phyloP scores from a whole-genome alignment of 805 yeast species.

The Cyberlindnera nakhonratchasimensis region DNA sequence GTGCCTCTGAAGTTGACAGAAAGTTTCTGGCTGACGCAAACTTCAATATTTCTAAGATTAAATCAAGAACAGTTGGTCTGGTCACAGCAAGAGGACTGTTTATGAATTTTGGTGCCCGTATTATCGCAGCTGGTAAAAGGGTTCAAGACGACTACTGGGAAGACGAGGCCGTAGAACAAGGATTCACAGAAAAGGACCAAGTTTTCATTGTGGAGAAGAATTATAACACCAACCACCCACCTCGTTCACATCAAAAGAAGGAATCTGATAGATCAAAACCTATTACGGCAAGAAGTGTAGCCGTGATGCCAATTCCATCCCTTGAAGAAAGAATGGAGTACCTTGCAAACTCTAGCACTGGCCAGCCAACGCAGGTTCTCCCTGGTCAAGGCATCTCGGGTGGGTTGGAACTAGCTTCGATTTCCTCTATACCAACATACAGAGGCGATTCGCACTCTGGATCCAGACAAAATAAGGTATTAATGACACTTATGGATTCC shows the following conservation, averaged over 20 bases:
- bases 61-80: conserved; percentile 19
- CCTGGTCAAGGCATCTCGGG: conserved; percentile 32
- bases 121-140: conserved; percentile 44
- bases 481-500: conserved; percentile 15
- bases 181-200: conserved; percentile 42
- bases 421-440: conserved; percentile 26
- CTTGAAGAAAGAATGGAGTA: conserved; percentile 28
- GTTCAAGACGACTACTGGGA: conserved; percentile 59
- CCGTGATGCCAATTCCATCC: conserved; percentile 20
- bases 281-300: background rate
- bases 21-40: conserved; percentile 33
- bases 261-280: conserved; percentile 3
- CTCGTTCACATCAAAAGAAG: conserved; percentile 12
- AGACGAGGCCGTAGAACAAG: conserved; percentile 37
- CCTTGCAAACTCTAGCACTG: conserved; percentile 17
- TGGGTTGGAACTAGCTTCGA: conserved; percentile 25
- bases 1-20: conserved; percentile 36
- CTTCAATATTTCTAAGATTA: conserved; percentile 23
- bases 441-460: conserved; percentile 12
- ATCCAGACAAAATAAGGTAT: conserved; percentile 14
- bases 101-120: conserved; percentile 48
- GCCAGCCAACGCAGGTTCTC: conserved; percentile 23
- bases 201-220: conserved; percentile 33
- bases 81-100: conserved; percentile 43
- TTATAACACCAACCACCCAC: conserved; percentile 6